A percentile compares a stretch with the other conserved stretches of the same genome.
Conservation (phyloP, 2,329 filamentous ascomycete species). For the Stemphylium vesicarium region DNA sequence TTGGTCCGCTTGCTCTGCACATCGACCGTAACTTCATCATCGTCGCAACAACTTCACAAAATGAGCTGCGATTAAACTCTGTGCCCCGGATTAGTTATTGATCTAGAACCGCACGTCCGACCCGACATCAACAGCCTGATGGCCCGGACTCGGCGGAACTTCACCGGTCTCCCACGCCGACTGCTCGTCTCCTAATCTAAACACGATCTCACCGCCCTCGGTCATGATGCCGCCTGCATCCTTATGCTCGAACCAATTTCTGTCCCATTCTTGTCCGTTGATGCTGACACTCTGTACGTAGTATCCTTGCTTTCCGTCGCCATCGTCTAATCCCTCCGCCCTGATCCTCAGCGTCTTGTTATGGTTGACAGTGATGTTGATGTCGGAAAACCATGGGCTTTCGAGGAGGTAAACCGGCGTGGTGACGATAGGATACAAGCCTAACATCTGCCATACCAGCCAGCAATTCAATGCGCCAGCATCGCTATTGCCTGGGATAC, state of each 20-base stretch:
- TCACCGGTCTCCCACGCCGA: slow-evolving; percentile 42
- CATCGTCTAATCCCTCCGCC: slow-evolving; percentile 48
- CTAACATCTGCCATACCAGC: slow-evolving; percentile 59
- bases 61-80: background rate
- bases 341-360: slow-evolving; percentile 55
- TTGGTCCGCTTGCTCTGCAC: no score
- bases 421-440: slow-evolving; percentile 57
- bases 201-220: slow-evolving; percentile 44
- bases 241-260: slow-evolving; percentile 63
- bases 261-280: slow-evolving; percentile 59
- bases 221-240: slow-evolving; percentile 50
- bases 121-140: slow-evolving; percentile 36
- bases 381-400: slow-evolving; percentile 54
- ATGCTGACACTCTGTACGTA: slow-evolving; percentile 62
- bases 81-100: no score
- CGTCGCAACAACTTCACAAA: no score
- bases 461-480: slow-evolving; percentile 58
- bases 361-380: slow-evolving; percentile 47
- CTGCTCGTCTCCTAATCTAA: slow-evolving; percentile 36
- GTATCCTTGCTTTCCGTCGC: slow-evolving; percentile 53
- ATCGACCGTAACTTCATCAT: no score
- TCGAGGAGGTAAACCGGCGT: slow-evolving; percentile 57
- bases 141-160: slow-evolving; percentile 43
- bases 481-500: slow-evolving; percentile 56
- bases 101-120: background rate